Evolutionary conservation across 495 filamentous ascomycete species (phyloP), one percentile per base, ranked within the genome.

Genomic region (Tricharina praecox): DNA sequence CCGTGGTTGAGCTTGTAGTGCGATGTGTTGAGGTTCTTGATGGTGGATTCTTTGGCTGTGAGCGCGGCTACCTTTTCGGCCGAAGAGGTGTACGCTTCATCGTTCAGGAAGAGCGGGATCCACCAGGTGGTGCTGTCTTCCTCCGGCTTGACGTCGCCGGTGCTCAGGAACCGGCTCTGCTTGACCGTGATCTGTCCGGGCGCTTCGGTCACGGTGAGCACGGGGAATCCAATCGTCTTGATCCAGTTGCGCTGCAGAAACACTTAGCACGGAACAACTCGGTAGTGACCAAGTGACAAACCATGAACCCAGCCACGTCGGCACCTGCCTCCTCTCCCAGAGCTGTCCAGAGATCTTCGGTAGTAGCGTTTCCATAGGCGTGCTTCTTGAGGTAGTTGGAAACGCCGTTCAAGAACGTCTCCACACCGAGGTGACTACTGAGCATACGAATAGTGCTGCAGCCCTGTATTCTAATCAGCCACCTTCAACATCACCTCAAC

Each of bases 111-210:
- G 11, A 96, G 71, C 15, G 90, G 90, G 54, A 95, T 74, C 87
- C 90, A 95, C 90, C 90, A 97, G n/a, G 72, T 76, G 1, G 85
- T 93, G 59, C 81, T 63, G 62, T 97, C 85, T 45, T 97, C 90
- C 48, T 81, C 77, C 1, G 78, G 69, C 58, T 76, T 79, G 36
- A 80, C 78, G 62, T 96, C 90, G 11, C 90, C 90, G 23, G 84
- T 86, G 33, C 77, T 80, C 13, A 97, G 69, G 70, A 93, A 97
- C 48, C 90, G 79, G 35, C 70, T 77, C 64, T 97, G 90, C 47
- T 78, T 79, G 41, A 96, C 64, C 26, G 74, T 70, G 50, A 97
- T 81, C 56, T 88, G 78, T 20, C 78, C 75, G 26, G 79, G 72
- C 55, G 85, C 79, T 63, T 96, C 90, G 15, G 77, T 73, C 16